Evolutionary conservation across 2,329 filamentous ascomycete species (phyloP).

Genomic region (Cladobotryum protrusum): DNA sequence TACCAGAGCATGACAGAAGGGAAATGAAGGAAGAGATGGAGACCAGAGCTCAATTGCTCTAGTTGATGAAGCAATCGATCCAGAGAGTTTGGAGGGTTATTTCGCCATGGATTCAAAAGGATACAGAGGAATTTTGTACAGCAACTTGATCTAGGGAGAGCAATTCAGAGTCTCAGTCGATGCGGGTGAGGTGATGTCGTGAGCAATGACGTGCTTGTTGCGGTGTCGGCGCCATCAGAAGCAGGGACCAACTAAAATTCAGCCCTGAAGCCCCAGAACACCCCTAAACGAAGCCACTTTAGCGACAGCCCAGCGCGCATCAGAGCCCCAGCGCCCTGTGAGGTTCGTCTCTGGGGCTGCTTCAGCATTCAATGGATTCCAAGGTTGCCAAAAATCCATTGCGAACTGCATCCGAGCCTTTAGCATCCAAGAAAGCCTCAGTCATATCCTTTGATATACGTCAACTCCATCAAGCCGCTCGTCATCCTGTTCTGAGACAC

Average conservation of each 20-base stretch:
- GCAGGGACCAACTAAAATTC: not conserved
- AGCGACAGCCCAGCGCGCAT: no score
- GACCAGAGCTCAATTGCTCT: not conserved
- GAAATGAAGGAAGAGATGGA: not conserved
- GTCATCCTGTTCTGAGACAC: no score
- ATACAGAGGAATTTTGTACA: not conserved
- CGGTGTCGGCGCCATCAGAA: constrained; percentile 8
- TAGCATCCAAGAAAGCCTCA: no score
- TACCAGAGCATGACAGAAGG: not conserved
- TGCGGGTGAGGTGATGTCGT: constrained; percentile 8
- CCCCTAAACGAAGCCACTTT: not conserved
- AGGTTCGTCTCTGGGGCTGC: no score
- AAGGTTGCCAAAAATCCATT: no score
- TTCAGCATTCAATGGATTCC: no score
- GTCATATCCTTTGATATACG: no score
- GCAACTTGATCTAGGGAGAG: no score
- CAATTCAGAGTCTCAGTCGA: no score
- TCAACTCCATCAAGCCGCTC: no score
- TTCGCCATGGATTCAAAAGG: not conserved
- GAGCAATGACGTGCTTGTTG: constrained; percentile 11
- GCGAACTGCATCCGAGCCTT: no score
- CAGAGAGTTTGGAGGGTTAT: constrained; percentile 1
- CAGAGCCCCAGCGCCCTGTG: no score
- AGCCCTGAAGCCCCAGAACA: not conserved
- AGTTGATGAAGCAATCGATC: not conserved